Conservation (phyloP, 192 early-diverging fungal species). For the Entomortierella chlamydospora region DNA sequence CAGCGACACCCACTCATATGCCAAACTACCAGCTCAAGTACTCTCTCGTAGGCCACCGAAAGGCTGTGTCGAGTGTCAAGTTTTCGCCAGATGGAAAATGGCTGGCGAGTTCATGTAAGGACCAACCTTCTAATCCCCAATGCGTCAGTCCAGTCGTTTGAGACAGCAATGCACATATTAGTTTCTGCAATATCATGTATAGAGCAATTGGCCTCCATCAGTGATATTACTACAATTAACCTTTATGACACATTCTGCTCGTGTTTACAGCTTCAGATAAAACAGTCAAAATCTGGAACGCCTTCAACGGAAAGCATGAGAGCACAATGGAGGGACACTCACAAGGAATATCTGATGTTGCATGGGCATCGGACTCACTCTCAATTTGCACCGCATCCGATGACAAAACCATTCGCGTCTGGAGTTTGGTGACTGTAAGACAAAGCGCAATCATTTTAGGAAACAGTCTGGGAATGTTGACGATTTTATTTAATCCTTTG, state of each 20-base stretch:
- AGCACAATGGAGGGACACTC: conserved; percentile 90
- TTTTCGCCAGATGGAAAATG: conserved; percentile 98
- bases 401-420: conserved; percentile 95
- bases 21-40: conserved; percentile 90
- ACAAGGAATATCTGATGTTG: conserved; percentile 95
- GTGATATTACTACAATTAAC: not conserved
- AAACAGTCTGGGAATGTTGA: too few relatives aligned
- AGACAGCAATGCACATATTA: not conserved
- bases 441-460: too few relatives aligned
- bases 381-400: conserved; percentile 94
- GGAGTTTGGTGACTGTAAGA: conserved; percentile 81
- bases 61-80: conserved; percentile 94
- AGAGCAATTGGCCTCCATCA: too few relatives aligned
- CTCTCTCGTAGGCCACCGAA: conserved; percentile 93
- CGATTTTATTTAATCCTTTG: too few relatives aligned
- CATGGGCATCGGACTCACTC: conserved; percentile 94
- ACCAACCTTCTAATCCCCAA: not conserved
- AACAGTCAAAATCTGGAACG: conserved; percentile 95
- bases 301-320: conserved; percentile 84
- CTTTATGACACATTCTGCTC: not conserved
- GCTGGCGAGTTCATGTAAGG: conserved; percentile 90
- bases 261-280: conserved; percentile 86
- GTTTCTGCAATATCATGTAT: too few relatives aligned
- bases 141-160: not conserved
- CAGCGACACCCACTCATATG: conserved; percentile 43